Conservation (phyloP, 1,284 basidiomycete species). For the Boletus sp. region DNA sequence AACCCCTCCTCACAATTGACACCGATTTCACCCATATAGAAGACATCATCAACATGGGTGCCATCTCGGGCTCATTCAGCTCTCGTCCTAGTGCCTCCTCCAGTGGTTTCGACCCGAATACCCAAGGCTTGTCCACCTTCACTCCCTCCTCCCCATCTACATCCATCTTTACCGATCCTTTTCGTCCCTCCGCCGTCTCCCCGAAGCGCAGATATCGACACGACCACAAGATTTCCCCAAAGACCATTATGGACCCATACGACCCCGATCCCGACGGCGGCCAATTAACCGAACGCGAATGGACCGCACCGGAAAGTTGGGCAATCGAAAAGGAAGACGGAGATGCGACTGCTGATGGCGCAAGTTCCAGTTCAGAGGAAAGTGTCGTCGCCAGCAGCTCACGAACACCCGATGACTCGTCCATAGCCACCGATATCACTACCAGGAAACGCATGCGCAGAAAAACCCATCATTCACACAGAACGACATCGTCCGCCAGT, state of each 20-base stretch:
- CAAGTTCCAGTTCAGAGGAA: slow-evolving; percentile 32
- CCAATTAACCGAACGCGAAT: slow-evolving; percentile 15
- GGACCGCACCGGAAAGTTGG: slow-evolving; percentile 39
- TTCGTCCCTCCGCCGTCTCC: slow-evolving; percentile 31
- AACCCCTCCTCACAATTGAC: slow-evolving; percentile 51
- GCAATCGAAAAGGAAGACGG: slow-evolving; percentile 31
- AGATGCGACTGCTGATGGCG: slow-evolving; percentile 22
- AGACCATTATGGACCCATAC: slow-evolving; percentile 30
- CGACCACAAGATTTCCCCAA: slow-evolving; percentile 51
- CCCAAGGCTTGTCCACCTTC: slow-evolving; percentile 20
- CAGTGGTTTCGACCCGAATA: slow-evolving; percentile 24
- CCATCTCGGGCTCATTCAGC: neutral
- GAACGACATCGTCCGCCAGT: slow-evolving; percentile 14
- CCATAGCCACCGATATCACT: slow-evolving; percentile 14
- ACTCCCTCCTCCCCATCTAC: slow-evolving; percentile 35
- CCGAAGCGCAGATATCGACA: slow-evolving; percentile 12
- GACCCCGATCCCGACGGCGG: slow-evolving; percentile 8
- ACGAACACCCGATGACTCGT: slow-evolving; percentile 17
- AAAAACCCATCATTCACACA: slow-evolving; percentile 25
- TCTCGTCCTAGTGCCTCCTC: slow-evolving; percentile 17
- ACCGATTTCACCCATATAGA: slow-evolving; percentile 81
- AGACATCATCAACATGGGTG: slow-evolving; percentile 67
- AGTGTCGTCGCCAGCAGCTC: slow-evolving; percentile 21
- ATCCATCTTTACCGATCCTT: slow-evolving; percentile 48
- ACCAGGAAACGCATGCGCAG: slow-evolving; percentile 23